phyloP scores from a whole-genome alignment of 768 basidiomycete species.

The Leccinellum luteum region DNA sequence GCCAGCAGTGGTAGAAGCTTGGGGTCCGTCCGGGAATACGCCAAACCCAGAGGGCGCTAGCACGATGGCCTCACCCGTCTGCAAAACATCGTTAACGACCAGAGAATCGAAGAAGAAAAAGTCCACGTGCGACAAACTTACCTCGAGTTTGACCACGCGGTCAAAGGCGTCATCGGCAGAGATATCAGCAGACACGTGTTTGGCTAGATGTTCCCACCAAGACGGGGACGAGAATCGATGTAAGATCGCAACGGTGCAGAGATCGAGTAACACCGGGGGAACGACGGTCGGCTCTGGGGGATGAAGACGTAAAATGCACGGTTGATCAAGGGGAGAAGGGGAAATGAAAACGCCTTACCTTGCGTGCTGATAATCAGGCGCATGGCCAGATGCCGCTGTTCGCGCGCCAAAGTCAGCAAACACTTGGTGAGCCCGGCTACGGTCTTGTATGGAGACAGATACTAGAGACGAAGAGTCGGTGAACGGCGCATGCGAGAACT shows the following conservation, averaged over 20 bases:
- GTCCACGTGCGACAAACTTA: conserved; percentile 23
- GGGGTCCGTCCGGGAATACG: conserved; percentile 31
- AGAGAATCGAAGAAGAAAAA: neutral
- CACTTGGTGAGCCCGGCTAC: conserved; percentile 56
- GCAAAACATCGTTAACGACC: neutral
- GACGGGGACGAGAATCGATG: conserved; percentile 75
- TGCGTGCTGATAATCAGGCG: conserved; percentile 74
- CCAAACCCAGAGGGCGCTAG: conserved; percentile 64
- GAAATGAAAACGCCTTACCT: conserved; percentile 37
- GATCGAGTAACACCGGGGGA: conserved; percentile 62
- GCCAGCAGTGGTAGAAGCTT: conserved; percentile 1
- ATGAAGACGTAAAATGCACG: neutral
- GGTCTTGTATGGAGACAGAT: conserved; percentile 47
- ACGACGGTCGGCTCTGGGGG: conserved; percentile 67
- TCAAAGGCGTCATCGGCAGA: conserved; percentile 60
- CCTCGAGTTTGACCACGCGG: conserved; percentile 62
- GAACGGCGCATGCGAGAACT: neutral
- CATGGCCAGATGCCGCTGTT: conserved; percentile 72
- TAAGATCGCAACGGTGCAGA: conserved; percentile 62
- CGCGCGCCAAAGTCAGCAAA: conserved; percentile 57
- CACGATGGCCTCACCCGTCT: conserved; percentile 74
- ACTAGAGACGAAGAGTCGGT: conserved; percentile 37
- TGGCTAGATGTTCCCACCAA: conserved; percentile 70
- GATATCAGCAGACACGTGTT: conserved; percentile 66
- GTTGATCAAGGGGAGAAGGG: neutral